Percentiles rank a stretch among this genome's conserved stretches.
Conservation (phyloP, 169 alveolate species). For the Plasmodium fragile region DNA sequence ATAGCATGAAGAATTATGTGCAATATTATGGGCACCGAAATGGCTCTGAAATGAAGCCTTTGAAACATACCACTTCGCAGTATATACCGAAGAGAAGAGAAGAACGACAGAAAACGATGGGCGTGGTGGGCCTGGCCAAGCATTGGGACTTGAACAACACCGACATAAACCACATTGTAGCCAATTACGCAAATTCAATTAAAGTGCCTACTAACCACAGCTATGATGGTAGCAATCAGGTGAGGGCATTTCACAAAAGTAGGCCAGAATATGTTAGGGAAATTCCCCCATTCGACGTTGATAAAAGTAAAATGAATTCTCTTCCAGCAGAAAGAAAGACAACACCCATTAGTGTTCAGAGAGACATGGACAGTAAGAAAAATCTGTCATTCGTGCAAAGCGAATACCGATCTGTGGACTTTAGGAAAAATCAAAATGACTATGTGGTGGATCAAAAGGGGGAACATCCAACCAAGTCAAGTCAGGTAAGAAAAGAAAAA, state of each 20-base stretch:
- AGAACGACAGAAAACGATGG: conserved; percentile 11
- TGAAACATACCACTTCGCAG: conserved; percentile 47
- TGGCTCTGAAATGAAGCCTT: neutral
- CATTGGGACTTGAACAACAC: neutral
- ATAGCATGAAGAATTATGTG: conserved; percentile 1
- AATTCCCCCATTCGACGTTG: neutral
- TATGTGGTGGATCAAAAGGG: neutral
- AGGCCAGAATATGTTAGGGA: neutral
- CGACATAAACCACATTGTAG: neutral
- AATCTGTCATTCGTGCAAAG: neutral
- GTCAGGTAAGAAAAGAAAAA: neutral
- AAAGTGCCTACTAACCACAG: conserved; percentile 1
- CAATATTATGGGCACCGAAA: neutral
- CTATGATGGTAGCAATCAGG: neutral
- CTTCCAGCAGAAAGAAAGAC: neutral
- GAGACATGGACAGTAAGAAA: neutral
- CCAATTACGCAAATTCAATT: neutral
- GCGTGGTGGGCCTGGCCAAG: neutral
- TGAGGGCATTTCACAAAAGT: neutral
- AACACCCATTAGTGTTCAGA: neutral
- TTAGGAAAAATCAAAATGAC: neutral
- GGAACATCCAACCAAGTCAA: neutral
- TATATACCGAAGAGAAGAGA: conserved; percentile 24
- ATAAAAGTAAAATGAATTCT: neutral
- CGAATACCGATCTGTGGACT: neutral